phyloP scores from a whole-genome alignment of 2,329 filamentous ascomycete species.

The Epichloe scottii region DNA sequence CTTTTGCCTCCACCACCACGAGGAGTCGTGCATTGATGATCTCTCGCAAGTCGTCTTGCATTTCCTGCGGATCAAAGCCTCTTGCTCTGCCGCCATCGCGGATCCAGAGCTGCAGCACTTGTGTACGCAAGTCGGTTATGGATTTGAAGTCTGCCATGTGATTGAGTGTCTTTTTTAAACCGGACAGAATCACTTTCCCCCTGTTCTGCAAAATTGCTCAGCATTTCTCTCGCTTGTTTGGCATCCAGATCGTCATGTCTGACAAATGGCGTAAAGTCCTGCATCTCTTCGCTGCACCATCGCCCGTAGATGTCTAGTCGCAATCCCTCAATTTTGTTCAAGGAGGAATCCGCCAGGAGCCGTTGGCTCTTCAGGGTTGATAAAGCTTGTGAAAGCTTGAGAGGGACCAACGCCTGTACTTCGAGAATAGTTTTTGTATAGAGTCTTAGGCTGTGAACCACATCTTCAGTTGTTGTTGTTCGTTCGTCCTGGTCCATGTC shows the following conservation, averaged over 20 bases:
- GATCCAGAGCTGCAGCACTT: constrained; percentile 65
- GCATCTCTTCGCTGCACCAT: constrained; percentile 75
- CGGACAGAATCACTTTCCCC: constrained; percentile 48
- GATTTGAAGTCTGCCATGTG: constrained; percentile 52
- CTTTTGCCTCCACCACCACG: constrained; percentile 48
- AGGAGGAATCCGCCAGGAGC: constrained; percentile 57
- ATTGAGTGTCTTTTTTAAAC: constrained; percentile 47
- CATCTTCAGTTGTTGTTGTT: constrained; percentile 29
- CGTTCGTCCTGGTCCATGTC: constrained; percentile 33
- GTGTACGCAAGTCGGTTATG: constrained; percentile 57
- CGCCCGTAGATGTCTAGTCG: constrained; percentile 64
- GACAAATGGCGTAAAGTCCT: constrained; percentile 77
- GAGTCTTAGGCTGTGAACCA: constrained; percentile 55
- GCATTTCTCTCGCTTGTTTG: constrained; percentile 44
- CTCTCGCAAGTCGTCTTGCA: constrained; percentile 56
- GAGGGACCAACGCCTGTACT: constrained; percentile 64
- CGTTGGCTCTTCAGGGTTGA: constrained; percentile 54
- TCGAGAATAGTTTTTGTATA: constrained; percentile 68
- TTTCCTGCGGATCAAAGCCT: constrained; percentile 53
- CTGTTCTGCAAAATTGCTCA: constrained; percentile 50
- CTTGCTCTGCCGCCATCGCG: constrained; percentile 49
- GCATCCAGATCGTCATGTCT: constrained; percentile 64
- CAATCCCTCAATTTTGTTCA: constrained; percentile 55
- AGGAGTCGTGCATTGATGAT: constrained; percentile 58
- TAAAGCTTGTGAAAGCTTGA: constrained; percentile 57